These are phyloP conservation scores for Ambrosia trifida DNA, from an alignment of 129 eudicot species.

Conservation along the genomic window DNA sequence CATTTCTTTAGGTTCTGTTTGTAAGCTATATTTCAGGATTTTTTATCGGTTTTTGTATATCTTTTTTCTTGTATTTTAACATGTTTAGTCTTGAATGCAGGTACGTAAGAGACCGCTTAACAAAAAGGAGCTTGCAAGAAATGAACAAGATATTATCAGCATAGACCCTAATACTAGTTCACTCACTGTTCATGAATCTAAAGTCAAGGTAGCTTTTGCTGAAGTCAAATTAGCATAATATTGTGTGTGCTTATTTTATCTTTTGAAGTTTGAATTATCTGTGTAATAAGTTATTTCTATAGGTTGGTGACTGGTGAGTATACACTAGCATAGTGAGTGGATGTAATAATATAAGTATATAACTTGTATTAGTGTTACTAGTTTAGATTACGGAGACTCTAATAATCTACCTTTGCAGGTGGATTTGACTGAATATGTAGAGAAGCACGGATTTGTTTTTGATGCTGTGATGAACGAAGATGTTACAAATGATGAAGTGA, in stretches of 20 bases:
- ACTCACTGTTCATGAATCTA: constrained; percentile 64
- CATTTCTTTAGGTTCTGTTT: neutral
- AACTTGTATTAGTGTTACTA: neutral
- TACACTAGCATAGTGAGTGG: too few relatives aligned
- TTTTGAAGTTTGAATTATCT: too few relatives aligned
- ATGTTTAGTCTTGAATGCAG: constrained; percentile 27
- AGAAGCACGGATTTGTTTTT: constrained; percentile 66
- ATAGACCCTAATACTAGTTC: constrained; percentile 44
- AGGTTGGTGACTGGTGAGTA: too few relatives aligned
- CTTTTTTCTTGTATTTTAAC: neutral
- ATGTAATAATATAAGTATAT: too few relatives aligned
- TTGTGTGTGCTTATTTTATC: too few relatives aligned
- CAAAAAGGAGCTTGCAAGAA: constrained; percentile 59
- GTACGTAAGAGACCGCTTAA: constrained; percentile 79
- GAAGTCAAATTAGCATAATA: neutral
- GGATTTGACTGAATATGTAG: constrained; percentile 73
- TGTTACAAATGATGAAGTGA: constrained; percentile 62
- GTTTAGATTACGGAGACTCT: constrained; percentile 5
- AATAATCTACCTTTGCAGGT: constrained; percentile 46
- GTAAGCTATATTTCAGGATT: neutral
- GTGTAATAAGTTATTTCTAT: too few relatives aligned
- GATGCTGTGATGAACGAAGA: constrained; percentile 71
- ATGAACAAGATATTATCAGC: constrained; percentile 62
- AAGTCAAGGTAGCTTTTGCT: constrained; percentile 49
- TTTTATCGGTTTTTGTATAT: neutral